Evolutionary conservation across 208 protist species (phyloP).

Genomic region (Leishmania gerbilli): DNA sequence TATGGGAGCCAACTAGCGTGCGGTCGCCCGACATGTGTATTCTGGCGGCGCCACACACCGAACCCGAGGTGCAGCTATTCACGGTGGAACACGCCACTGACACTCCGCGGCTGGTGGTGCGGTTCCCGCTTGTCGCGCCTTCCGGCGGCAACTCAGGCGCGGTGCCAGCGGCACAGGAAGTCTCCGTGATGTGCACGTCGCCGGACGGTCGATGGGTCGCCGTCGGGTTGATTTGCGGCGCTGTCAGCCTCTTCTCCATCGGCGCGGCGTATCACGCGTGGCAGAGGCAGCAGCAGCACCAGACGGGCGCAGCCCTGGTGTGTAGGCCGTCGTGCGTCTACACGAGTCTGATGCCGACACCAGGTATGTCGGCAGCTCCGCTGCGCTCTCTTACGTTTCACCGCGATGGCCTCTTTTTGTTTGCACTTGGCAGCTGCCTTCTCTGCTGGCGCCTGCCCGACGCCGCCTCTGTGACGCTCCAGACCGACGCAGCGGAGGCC

Average conservation of each 20-base stretch:
- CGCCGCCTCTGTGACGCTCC: background rate
- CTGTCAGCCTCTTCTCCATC: constrained; percentile 33
- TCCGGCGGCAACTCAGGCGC: background rate
- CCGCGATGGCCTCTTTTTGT: constrained; percentile 17
- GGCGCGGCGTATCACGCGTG: constrained; percentile 11
- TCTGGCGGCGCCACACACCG: constrained; percentile 2
- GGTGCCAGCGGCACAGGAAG: background rate
- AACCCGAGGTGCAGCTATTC: constrained; percentile 25
- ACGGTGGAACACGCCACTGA: background rate
- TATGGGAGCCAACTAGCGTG: constrained; percentile 7
- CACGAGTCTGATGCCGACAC: constrained; percentile 21
- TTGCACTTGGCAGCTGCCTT: constrained; percentile 20
- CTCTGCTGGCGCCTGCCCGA: constrained; percentile 27
- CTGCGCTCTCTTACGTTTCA: constrained; percentile 21
- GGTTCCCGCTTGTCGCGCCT: constrained; percentile 5
- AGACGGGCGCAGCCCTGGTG: background rate
- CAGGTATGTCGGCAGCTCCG: constrained; percentile 10
- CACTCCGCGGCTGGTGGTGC: constrained; percentile 4
- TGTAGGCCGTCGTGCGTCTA: constrained; percentile 16
- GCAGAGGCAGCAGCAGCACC: constrained; percentile 1
- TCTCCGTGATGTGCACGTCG: constrained; percentile 10
- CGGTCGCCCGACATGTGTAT: background rate
- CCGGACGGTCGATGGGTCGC: constrained; percentile 33
- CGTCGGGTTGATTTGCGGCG: constrained; percentile 21
- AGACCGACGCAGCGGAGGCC: background rate